phyloP scores from a whole-genome alignment of 1,284 basidiomycete genomes.

The Irpex rosettiformis region DNA sequence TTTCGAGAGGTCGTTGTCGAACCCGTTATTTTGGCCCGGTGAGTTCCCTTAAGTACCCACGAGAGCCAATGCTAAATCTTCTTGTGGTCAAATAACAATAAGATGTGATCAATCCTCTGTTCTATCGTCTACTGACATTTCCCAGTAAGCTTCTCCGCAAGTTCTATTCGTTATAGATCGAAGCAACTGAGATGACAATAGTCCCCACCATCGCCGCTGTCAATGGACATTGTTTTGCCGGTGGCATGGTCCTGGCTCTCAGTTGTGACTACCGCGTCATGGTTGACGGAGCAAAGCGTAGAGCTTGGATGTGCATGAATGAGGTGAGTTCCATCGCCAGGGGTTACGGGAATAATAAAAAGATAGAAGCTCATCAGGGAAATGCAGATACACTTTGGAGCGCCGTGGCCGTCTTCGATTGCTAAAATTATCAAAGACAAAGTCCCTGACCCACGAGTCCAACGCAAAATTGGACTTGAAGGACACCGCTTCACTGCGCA shows the following conservation, averaged over 20 bases:
- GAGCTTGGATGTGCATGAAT: constrained; percentile 91
- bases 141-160: constrained; percentile 49
- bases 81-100: no score
- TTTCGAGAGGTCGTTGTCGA: constrained; percentile 55
- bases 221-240: constrained; percentile 92
- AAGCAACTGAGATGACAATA: constrained; percentile 28
- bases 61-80: no score
- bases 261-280: constrained; percentile 91
- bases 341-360: not conserved
- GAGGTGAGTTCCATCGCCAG: constrained; percentile 49
- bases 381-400: constrained; percentile 75
- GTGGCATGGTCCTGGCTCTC: constrained; percentile 76
- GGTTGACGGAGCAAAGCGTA: constrained; percentile 73
- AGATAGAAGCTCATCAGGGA: not conserved
- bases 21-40: constrained; percentile 69
- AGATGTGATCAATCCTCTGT: constrained; percentile 33
- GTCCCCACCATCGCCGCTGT: constrained; percentile 85
- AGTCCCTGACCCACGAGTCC: constrained; percentile 54
- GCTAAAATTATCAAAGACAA: constrained; percentile 66
- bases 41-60: no score
- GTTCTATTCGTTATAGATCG: constrained; percentile 5
- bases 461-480: constrained; percentile 79
- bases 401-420: constrained; percentile 75
- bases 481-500: constrained; percentile 79
- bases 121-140: constrained; percentile 51